These are phyloP conservation scores for Solanum hybrid DNA, from an alignment of 305 asterid genomes.

Conservation along the genomic window DNA sequence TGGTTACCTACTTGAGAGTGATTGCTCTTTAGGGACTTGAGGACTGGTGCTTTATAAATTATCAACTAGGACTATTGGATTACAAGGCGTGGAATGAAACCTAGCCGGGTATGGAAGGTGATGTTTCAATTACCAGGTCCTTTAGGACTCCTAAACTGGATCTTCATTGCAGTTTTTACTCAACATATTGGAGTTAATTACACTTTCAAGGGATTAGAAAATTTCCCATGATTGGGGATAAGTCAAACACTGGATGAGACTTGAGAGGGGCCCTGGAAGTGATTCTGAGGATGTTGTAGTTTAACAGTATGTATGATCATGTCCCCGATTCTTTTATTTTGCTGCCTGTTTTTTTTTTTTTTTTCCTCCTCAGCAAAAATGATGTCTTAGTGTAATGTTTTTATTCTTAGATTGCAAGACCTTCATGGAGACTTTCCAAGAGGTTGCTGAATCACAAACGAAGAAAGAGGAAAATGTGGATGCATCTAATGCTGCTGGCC, in stretches of 20 bases:
- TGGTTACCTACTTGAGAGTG: neutral
- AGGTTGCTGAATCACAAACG: constrained; percentile 37
- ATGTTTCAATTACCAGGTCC: neutral
- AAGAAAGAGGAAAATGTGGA: constrained; percentile 26
- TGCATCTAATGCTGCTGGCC: constrained; percentile 33
- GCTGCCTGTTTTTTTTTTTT: neutral
- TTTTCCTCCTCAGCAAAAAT: neutral
- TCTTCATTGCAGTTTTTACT: neutral
- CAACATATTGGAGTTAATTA: neutral
- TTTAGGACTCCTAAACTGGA: neutral
- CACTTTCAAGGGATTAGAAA: neutral
- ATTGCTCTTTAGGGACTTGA: neutral
- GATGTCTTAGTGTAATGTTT: neutral
- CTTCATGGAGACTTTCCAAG: constrained; percentile 36
- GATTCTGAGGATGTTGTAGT: neutral
- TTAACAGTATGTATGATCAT: neutral
- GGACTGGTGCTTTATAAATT: neutral
- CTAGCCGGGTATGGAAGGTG: neutral
- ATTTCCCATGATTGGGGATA: neutral
- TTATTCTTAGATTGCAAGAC: constrained; percentile 34
- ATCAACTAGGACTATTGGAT: neutral
- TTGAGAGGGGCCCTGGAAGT: neutral
- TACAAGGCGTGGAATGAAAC: neutral
- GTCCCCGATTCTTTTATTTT: neutral
- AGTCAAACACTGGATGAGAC: neutral